Evolutionary conservation across 2,329 filamentous ascomycete species (phyloP).

Genomic region (Setomelanomma holmii): DNA sequence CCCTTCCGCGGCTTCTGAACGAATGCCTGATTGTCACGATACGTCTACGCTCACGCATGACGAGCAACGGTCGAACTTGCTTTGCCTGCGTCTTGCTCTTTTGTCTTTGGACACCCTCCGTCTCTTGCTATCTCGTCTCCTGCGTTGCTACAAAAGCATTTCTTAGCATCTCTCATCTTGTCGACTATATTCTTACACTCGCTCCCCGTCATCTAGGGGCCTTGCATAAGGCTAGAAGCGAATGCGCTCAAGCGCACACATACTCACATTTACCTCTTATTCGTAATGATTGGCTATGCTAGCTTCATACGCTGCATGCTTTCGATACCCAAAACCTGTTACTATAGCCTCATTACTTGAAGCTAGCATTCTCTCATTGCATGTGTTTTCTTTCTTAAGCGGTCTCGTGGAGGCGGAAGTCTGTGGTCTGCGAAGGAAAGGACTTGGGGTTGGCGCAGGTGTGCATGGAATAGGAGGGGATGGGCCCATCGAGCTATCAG

Average conservation of each 20-base stretch:
- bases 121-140: constrained; percentile 6
- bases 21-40: neutral
- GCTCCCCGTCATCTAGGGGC: constrained; percentile 9
- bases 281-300: constrained; percentile 17
- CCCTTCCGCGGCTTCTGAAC: constrained; percentile 47
- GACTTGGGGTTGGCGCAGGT: neutral
- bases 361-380: neutral
- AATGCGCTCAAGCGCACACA: constrained; percentile 20
- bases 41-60: neutral
- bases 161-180: neutral
- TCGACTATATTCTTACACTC: constrained; percentile 5
- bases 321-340: constrained; percentile 21
- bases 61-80: constrained; percentile 3
- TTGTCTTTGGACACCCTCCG: constrained; percentile 1
- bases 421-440: neutral
- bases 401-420: neutral
- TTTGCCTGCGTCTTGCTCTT: neutral
- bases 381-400: neutral
- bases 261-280: constrained; percentile 10
- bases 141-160: constrained; percentile 7
- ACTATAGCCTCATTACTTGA: neutral
- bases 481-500: neutral
- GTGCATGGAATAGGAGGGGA: neutral
- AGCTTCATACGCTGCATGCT: constrained; percentile 8
- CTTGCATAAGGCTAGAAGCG: constrained; percentile 20